Evolutionary conservation across 2,329 filamentous ascomycete genomes (phyloP).

Genomic region (Sclerotinia subarctica): DNA sequence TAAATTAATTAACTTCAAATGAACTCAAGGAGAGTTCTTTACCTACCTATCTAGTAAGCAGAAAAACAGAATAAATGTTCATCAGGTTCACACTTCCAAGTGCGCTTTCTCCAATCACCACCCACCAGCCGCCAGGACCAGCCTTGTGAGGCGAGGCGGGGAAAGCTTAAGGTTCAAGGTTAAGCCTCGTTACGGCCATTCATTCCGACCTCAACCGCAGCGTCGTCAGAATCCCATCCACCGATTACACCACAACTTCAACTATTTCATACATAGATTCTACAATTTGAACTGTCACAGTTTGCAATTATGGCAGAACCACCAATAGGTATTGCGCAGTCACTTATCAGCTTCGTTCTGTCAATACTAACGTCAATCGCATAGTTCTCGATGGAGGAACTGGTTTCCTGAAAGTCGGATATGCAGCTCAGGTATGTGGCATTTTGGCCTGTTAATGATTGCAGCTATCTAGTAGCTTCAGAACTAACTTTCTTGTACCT

Average conservation of each 20-base stretch:
- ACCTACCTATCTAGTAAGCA: too few relatives aligned
- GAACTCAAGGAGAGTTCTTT: background rate
- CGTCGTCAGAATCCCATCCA: slow-evolving; percentile 28
- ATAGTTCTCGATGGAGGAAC: slow-evolving; percentile 98
- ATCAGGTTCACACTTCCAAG: background rate
- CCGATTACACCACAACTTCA: slow-evolving; percentile 19
- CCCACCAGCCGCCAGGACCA: background rate
- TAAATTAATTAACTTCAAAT: too few relatives aligned
- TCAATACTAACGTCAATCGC: slow-evolving; percentile 27
- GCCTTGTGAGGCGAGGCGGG: slow-evolving; percentile 14
- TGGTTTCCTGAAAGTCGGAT: slow-evolving; percentile 99
- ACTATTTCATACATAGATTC: slow-evolving; percentile 21
- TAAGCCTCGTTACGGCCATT: slow-evolving; percentile 17
- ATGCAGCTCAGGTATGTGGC: slow-evolving; percentile 74
- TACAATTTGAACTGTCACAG: slow-evolving; percentile 22
- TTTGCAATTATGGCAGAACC: slow-evolving; percentile 38
- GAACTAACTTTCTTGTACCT: slow-evolving; percentile 22
- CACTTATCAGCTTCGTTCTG: background rate
- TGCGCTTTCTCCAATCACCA: background rate
- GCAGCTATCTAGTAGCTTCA: slow-evolving; percentile 3
- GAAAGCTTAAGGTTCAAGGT: slow-evolving; percentile 14
- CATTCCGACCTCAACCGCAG: slow-evolving; percentile 24
- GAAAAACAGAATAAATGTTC: background rate
- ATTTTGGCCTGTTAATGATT: background rate
- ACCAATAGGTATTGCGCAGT: slow-evolving; percentile 37